These are phyloP conservation scores for Protoeuglena noctilucae DNA, from an alignment of 139 green algal genomes.

Conservation along the genomic window DNA sequence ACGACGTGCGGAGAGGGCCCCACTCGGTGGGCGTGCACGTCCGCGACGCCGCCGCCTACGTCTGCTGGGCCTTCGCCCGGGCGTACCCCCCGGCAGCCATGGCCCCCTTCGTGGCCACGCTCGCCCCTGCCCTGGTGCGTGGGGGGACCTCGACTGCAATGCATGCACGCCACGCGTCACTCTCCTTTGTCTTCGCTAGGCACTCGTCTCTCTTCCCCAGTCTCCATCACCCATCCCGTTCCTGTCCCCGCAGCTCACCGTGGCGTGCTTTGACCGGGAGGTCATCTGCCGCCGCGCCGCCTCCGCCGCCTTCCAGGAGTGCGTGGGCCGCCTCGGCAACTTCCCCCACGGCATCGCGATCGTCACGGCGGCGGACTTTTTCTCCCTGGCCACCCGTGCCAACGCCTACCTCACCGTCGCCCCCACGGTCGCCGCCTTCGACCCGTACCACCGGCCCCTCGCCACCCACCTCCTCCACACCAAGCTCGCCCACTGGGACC, in stretches of 20 bases:
- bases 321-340: conserved; percentile 69
- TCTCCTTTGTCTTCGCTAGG: too few relatives aligned
- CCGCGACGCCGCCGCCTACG: conserved; percentile 85
- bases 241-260: too few relatives aligned
- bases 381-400: conserved; percentile 40
- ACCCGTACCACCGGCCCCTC: conserved; percentile 43
- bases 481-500: conserved; percentile 87
- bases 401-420: conserved; percentile 42
- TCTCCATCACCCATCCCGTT: too few relatives aligned
- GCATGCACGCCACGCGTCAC: too few relatives aligned
- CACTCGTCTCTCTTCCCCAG: too few relatives aligned
- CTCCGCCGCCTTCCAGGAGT: conserved; percentile 88
- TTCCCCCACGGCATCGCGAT: conserved; percentile 82
- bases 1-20: conserved; percentile 73
- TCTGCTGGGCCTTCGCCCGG: conserved; percentile 87
- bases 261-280: conserved; percentile 79
- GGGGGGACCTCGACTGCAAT: too few relatives aligned
- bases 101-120: conserved; percentile 10
- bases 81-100: conserved; percentile 59
- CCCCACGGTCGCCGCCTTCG: conserved; percentile 26
- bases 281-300: conserved; percentile 74
- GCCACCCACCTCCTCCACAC: conserved; percentile 50
- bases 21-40: conserved; percentile 84
- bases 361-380: conserved; percentile 80
- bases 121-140: conserved; percentile 67